Conservation (phyloP, 2,329 filamentous ascomycete species). For the Neofusicoccum sp. region DNA sequence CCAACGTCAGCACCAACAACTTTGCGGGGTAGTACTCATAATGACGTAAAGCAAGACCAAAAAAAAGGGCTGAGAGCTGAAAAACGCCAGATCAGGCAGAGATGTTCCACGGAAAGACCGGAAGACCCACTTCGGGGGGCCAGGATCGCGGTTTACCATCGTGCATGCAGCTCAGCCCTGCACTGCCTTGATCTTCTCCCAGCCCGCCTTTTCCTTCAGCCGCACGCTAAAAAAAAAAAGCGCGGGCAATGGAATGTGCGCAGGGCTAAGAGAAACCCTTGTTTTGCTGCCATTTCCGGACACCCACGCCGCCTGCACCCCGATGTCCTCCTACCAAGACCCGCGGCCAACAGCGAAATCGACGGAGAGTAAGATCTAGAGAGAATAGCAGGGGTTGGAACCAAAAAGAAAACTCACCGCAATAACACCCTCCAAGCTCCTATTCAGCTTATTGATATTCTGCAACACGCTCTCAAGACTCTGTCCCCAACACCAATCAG, state of each 20-base stretch:
- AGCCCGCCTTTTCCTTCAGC: not conserved
- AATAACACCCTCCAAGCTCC: conserved; percentile 86
- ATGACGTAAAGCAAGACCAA: not conserved
- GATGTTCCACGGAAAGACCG: too few relatives aligned
- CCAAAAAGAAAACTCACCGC: conserved; percentile 68
- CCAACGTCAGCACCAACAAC: not conserved
- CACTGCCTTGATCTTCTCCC: not conserved
- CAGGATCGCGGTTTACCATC: not conserved
- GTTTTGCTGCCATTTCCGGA: too few relatives aligned
- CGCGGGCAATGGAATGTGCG: too few relatives aligned
- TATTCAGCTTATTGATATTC: conserved; percentile 94
- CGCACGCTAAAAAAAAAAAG: not conserved
- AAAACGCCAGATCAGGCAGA: too few relatives aligned
- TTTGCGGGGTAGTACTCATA: not conserved
- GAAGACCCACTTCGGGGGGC: not conserved
- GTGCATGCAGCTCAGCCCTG: not conserved
- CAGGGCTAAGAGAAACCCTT: too few relatives aligned
- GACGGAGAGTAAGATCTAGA: too few relatives aligned
- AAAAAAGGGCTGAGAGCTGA: not conserved
- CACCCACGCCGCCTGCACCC: too few relatives aligned
- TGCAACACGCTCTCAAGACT: conserved; percentile 82
- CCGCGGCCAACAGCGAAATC: too few relatives aligned
- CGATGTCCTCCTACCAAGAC: too few relatives aligned
- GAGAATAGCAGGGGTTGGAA: not conserved
- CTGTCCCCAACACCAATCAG: too few relatives aligned